Evolutionary conservation across 257 asterid species (phyloP).

Genomic region (Forsythia suspensa): DNA sequence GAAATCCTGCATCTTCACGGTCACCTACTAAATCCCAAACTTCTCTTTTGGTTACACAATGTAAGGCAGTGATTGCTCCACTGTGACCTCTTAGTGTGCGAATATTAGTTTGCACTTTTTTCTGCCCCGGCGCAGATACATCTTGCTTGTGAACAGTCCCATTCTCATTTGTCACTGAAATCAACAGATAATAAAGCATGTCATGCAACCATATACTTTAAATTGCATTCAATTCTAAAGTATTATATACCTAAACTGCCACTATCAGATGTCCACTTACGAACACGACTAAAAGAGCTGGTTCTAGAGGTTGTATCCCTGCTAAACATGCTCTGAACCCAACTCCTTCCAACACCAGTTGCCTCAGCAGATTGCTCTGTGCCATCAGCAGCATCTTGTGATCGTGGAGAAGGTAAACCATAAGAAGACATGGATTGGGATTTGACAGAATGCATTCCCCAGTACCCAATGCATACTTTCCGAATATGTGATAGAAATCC

Average conservation of each 20-base stretch:
- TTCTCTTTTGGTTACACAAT: slow-evolving; percentile 92
- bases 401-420: slow-evolving; percentile 86
- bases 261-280: slow-evolving; percentile 68
- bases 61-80: slow-evolving; percentile 89
- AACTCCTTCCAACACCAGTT: slow-evolving; percentile 88
- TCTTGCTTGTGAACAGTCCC: slow-evolving; percentile 71
- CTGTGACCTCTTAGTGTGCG: slow-evolving; percentile 90
- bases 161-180: slow-evolving; percentile 57
- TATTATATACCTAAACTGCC: slow-evolving; percentile 40
- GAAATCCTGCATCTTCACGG: slow-evolving; percentile 94
- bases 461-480: slow-evolving; percentile 76
- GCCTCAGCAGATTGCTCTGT: slow-evolving; percentile 80
- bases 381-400: slow-evolving; percentile 65
- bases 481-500: slow-evolving; percentile 83
- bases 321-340: slow-evolving; percentile 99
- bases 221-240: slow-evolving; percentile 8
- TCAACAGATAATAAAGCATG: slow-evolving; percentile 20
- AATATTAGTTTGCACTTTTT: slow-evolving; percentile 75
- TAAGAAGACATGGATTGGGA: slow-evolving; percentile 58
- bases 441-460: slow-evolving; percentile 82
- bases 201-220: slow-evolving; percentile 24
- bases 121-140: slow-evolving; percentile 67
- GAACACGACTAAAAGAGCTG: slow-evolving; percentile 66
- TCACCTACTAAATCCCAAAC: slow-evolving; percentile 97
- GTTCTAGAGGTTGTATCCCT: slow-evolving; percentile 62